Evolutionary conservation across 1,284 basidiomycete genomes (phyloP).

Genomic region (Moesziomyces antarcticus): DNA sequence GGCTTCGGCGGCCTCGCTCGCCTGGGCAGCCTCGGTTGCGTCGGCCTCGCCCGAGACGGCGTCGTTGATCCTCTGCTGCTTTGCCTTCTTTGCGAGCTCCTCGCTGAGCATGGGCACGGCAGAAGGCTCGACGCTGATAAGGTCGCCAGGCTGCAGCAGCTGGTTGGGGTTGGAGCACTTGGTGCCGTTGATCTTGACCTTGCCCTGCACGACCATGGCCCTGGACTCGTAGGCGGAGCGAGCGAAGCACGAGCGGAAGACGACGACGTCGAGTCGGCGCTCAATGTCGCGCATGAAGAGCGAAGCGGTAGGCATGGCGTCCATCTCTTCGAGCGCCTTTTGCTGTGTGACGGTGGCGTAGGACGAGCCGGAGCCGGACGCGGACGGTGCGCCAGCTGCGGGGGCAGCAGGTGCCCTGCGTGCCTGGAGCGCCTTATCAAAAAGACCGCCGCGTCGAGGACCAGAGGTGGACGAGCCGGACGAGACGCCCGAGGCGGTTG

Average conservation of each 20-base stretch:
- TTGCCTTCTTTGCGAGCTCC: conserved; percentile 51
- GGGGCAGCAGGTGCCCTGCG: conserved; percentile 26
- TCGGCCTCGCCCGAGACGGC: conserved; percentile 47
- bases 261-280: conserved; percentile 87
- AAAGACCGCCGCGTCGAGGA: conserved; percentile 29
- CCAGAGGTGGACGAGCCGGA: conserved; percentile 20
- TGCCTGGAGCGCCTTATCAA: conserved; percentile 38
- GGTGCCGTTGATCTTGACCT: conserved; percentile 86
- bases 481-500: conserved; percentile 25
- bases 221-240: conserved; percentile 90
- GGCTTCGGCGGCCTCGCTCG: neutral
- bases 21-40: conserved; percentile 25
- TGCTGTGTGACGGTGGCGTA: conserved; percentile 33
- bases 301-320: conserved; percentile 55
- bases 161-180: conserved; percentile 87
- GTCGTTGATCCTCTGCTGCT: conserved; percentile 31
- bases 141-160: conserved; percentile 91
- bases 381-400: conserved; percentile 3
- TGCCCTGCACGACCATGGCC: conserved; percentile 84
- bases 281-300: conserved; percentile 74
- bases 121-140: conserved; percentile 86
- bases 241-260: conserved; percentile 92
- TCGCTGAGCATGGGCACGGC: conserved; percentile 77
- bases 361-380: conserved; percentile 7
- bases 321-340: conserved; percentile 40